Conservation (phyloP, 192 early-diverging fungal species). For the Oehlia diaphana region DNA sequence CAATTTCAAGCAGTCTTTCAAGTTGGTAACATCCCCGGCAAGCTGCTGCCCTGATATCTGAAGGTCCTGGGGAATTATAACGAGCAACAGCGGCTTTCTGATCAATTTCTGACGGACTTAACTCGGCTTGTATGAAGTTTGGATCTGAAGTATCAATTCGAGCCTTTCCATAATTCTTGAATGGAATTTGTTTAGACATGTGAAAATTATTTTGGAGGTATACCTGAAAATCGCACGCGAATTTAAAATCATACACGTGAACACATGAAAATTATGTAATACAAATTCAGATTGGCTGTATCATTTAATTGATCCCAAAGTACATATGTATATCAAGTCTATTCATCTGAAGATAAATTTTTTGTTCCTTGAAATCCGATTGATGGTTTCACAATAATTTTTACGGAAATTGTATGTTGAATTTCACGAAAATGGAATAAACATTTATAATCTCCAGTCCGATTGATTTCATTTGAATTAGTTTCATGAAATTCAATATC, state of each 20-base stretch:
- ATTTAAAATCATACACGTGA: too few species aligned
- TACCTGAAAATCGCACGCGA: too few species aligned
- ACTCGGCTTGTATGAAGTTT: background rate
- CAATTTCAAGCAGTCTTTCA: background rate
- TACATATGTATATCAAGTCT: too few species aligned
- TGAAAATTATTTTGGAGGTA: background rate
- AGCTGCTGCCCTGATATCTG: background rate
- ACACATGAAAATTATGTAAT: too few species aligned
- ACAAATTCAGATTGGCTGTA: too few species aligned
- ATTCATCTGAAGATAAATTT: too few species aligned
- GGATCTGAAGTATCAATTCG: slow-evolving; percentile 1
- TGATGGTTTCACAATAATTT: background rate
- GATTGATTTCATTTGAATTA: background rate
- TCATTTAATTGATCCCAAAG: too few species aligned
- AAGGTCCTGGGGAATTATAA: background rate
- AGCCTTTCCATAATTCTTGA: background rate
- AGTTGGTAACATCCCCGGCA: background rate
- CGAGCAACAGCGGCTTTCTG: background rate
- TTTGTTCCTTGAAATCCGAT: background rate
- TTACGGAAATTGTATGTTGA: background rate
- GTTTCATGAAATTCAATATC: slow-evolving; percentile 12
- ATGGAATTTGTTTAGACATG: background rate
- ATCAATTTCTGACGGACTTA: background rate
- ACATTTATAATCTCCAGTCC: slow-evolving; percentile 8
- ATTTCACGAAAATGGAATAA: background rate